phyloP scores from a whole-genome alignment of 495 filamentous ascomycete genomes.

The Collariella sp. region DNA sequence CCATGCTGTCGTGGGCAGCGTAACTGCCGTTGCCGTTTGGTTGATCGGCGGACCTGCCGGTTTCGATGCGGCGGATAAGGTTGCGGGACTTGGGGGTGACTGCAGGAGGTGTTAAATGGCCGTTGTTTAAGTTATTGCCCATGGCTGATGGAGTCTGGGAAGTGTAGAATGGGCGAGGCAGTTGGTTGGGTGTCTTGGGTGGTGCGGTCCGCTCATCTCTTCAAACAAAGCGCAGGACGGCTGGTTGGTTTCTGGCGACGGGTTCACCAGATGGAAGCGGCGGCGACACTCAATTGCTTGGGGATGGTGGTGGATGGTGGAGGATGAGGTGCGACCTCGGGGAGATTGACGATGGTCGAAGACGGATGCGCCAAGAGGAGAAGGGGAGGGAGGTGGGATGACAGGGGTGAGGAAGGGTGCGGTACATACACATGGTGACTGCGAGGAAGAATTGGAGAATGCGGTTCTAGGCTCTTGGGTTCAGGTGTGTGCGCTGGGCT shows the following conservation, averaged over 20 bases:
- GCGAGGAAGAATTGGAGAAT: neutral
- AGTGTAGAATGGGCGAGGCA: neutral
- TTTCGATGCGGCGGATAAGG: conserved; percentile 10
- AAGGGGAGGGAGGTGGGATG: neutral
- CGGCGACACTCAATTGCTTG: conserved; percentile 1
- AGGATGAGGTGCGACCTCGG: neutral
- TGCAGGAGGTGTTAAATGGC: conserved; percentile 8
- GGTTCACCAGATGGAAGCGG: neutral
- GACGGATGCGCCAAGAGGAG: neutral
- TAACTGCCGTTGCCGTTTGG: conserved; percentile 3
- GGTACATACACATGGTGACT: conserved; percentile 9
- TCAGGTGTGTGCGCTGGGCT: neutral
- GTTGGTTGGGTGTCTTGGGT: neutral
- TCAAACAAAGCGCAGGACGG: neutral
- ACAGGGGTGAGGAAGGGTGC: neutral
- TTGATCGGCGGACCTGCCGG: neutral
- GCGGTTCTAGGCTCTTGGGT: neutral
- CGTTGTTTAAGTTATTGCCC: conserved; percentile 1
- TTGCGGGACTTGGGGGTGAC: conserved; percentile 14
- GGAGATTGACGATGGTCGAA: neutral
- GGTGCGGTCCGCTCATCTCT: conserved; percentile 4
- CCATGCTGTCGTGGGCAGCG: neutral
- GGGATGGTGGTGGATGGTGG: neutral
- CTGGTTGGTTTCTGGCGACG: neutral
- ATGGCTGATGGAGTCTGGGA: neutral